Evolutionary conservation across 129 eudicot species (phyloP).

Genomic region (Tagetes erecta): DNA sequence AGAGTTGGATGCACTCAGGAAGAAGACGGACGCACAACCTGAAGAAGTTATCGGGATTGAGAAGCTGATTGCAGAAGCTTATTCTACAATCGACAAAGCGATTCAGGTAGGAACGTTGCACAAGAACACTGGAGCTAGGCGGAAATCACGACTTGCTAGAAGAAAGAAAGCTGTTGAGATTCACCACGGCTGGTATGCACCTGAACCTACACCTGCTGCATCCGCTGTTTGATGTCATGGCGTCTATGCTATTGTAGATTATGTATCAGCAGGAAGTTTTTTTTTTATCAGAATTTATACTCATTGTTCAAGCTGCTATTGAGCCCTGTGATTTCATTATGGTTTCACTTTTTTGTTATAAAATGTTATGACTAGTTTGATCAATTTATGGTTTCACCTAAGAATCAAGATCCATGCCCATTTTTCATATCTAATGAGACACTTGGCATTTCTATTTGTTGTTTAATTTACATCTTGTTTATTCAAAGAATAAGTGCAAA

Average conservation of each 20-base stretch:
- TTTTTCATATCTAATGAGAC: neutral
- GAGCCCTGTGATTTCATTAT: slow-evolving; percentile 21
- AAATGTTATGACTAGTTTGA: slow-evolving; percentile 17
- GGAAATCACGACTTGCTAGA: slow-evolving; percentile 95
- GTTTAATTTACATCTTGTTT: neutral
- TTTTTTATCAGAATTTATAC: slow-evolving; percentile 26
- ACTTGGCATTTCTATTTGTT: neutral
- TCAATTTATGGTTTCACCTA: neutral
- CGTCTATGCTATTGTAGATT: slow-evolving; percentile 34
- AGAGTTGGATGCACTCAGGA: slow-evolving; percentile 60
- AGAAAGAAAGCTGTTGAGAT: slow-evolving; percentile 91
- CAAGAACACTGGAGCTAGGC: slow-evolving; percentile 84
- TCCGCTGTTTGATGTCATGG: slow-evolving; percentile 31
- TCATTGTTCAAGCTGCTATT: slow-evolving; percentile 23
- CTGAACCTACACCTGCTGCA: slow-evolving; percentile 38
- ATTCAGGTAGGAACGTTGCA: slow-evolving; percentile 77
- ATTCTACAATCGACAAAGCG: slow-evolving; percentile 86
- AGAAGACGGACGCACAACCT: slow-evolving; percentile 67
- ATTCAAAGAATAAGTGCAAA: neutral
- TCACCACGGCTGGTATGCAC: slow-evolving; percentile 91
- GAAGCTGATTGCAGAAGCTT: slow-evolving; percentile 88
- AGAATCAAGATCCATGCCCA: neutral
- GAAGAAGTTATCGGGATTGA: slow-evolving; percentile 79
- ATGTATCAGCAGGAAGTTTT: slow-evolving; percentile 26
- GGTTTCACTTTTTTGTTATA: neutral